phyloP scores from a whole-genome alignment of 805 yeast genomes.

The Metschnikowia amazonensis region DNA sequence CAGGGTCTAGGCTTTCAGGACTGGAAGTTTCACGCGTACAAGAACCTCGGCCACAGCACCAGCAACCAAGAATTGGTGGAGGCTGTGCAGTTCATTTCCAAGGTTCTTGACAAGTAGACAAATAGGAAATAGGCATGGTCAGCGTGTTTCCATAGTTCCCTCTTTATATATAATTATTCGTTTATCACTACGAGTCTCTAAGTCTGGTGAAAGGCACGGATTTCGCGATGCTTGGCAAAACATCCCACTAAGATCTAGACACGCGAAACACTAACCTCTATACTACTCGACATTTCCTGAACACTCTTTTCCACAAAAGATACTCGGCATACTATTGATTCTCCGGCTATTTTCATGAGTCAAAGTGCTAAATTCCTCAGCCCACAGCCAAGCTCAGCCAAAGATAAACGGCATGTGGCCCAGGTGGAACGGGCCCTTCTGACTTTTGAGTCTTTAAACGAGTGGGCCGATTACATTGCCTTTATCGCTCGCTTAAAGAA shows the following conservation, averaged over 20 bases:
- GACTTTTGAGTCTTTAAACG: constrained; percentile 76
- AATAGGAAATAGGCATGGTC: background rate
- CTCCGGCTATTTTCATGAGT: background rate
- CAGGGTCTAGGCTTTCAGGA: constrained; percentile 42
- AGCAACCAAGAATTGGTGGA: constrained; percentile 63
- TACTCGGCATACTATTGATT: background rate
- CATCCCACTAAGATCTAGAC: background rate
- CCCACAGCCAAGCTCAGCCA: constrained; percentile 34
- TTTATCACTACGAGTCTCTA: no score
- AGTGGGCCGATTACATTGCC: constrained; percentile 98
- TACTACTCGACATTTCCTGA: no score
- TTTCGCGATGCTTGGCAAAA: background rate
- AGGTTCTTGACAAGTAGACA: constrained; percentile 15
- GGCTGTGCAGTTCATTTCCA: constrained; percentile 34
- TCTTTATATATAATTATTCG: no score
- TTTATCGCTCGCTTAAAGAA: constrained; percentile 76
- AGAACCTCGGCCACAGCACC: constrained; percentile 66
- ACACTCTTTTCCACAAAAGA: background rate
- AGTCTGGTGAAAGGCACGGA: constrained; percentile 4
- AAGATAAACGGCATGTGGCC: constrained; percentile 62
- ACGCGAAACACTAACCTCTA: background rate
- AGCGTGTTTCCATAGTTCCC: background rate
- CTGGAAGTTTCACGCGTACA: constrained; percentile 48
- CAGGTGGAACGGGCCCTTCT: constrained; percentile 69
- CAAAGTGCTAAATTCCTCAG: background rate